Evolutionary conservation across 2,329 filamentous ascomycete genomes (phyloP).

Genomic region (Aplosporella prunicola): DNA sequence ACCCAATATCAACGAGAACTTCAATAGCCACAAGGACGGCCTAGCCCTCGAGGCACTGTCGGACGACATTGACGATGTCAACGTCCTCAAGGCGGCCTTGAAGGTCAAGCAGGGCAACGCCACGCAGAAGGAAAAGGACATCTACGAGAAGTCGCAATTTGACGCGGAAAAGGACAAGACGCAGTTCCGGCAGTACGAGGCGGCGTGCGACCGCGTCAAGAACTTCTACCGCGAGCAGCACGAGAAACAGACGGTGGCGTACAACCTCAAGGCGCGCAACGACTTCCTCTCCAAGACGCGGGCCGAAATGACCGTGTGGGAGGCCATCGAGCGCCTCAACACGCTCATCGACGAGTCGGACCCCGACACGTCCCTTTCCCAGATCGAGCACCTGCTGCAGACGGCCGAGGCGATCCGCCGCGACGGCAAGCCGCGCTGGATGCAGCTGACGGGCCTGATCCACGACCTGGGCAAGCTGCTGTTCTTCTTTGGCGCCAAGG

Average conservation of each 20-base stretch:
- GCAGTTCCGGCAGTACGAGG: conserved; percentile 73
- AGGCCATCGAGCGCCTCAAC: conserved; percentile 88
- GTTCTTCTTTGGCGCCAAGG: conserved; percentile 71
- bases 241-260: conserved; percentile 66
- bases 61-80: conserved; percentile 51
- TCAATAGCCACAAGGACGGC: conserved; percentile 44
- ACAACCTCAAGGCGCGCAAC: conserved; percentile 73
- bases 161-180: conserved; percentile 70
- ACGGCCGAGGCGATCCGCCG: conserved; percentile 81
- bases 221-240: conserved; percentile 71
- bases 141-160: conserved; percentile 55
- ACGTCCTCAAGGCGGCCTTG: conserved; percentile 48
- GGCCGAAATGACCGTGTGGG: conserved; percentile 75
- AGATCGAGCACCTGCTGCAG: conserved; percentile 85
- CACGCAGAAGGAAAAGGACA: conserved; percentile 36
- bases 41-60: conserved; percentile 49
- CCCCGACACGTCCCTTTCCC: conserved; percentile 75
- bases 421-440: conserved; percentile 74
- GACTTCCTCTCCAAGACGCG: conserved; percentile 58
- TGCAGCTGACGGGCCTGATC: conserved; percentile 68
- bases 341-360: conserved; percentile 85
- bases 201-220: conserved; percentile 75
- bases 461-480: conserved; percentile 74
- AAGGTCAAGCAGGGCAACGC: conserved; percentile 39
- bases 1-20: conserved; percentile 31